Evolutionary conservation across 2,329 filamentous ascomycete genomes (phyloP).

Genomic region (Zymoseptoria brevis): DNA sequence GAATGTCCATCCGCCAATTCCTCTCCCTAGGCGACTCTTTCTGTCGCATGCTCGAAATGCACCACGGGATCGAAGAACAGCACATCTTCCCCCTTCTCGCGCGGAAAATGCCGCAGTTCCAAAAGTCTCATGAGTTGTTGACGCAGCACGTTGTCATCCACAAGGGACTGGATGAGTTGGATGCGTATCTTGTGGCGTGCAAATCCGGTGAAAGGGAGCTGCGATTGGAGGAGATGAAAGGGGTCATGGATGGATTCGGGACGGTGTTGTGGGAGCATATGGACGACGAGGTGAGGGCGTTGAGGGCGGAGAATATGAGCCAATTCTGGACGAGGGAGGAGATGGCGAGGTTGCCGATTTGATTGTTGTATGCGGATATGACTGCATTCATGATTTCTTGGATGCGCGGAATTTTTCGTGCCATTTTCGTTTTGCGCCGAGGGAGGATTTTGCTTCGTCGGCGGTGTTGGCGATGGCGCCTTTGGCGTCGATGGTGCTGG

Average conservation of each 20-base stretch:
- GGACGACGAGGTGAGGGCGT: slow-evolving; percentile 70
- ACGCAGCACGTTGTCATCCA: slow-evolving; percentile 75
- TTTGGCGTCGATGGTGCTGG: slow-evolving; percentile 3
- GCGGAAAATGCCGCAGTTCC: slow-evolving; percentile 70
- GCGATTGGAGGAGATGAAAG: slow-evolving; percentile 52
- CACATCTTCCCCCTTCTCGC: slow-evolving; percentile 75
- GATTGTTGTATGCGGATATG: slow-evolving; percentile 4
- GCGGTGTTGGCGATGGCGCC: neutral
- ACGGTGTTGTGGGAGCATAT: slow-evolving; percentile 73
- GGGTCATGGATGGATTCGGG: slow-evolving; percentile 70
- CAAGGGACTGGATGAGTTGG: slow-evolving; percentile 39
- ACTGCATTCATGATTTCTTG: slow-evolving; percentile 16
- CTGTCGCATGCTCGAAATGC: slow-evolving; percentile 59
- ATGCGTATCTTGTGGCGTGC: slow-evolving; percentile 26
- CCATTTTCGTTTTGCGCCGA: slow-evolving; percentile 31
- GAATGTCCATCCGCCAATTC: slow-evolving; percentile 62
- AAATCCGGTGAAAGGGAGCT: slow-evolving; percentile 54
- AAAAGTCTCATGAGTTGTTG: slow-evolving; percentile 56
- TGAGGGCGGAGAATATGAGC: slow-evolving; percentile 82
- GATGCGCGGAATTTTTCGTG: slow-evolving; percentile 32
- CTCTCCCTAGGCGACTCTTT: slow-evolving; percentile 62
- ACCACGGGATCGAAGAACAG: slow-evolving; percentile 73
- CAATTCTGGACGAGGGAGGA: slow-evolving; percentile 72
- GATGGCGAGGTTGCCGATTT: slow-evolving; percentile 64
- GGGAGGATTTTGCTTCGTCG: slow-evolving; percentile 15